Evolutionary conservation across 768 basidiomycete genomes (phyloP).

Genomic region (Hypsizygus marmoreus): DNA sequence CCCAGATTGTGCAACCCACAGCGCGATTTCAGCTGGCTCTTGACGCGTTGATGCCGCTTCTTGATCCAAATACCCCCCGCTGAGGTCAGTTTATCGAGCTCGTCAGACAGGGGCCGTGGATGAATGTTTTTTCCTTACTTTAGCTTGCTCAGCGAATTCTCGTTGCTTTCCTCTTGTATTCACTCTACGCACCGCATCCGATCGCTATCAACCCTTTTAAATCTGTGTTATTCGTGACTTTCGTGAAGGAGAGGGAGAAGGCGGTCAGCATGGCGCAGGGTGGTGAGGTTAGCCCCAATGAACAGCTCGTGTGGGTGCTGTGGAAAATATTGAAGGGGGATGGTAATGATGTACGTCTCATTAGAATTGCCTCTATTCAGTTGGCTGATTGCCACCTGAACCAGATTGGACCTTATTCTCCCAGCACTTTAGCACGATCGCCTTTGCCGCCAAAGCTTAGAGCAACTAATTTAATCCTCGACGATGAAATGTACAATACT

Average conservation of each 20-base stretch:
- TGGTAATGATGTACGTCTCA: constrained; percentile 77
- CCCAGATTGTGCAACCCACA: constrained; percentile 72
- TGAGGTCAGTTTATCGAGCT: constrained; percentile 44
- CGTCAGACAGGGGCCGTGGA: constrained; percentile 7
- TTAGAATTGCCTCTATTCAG: no score
- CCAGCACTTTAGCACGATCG: constrained; percentile 71
- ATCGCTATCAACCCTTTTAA: constrained; percentile 83
- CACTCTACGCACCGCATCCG: constrained; percentile 78
- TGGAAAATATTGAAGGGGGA: constrained; percentile 87
- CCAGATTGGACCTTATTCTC: constrained; percentile 83
- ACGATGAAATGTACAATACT: constrained; percentile 60
- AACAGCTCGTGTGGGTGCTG: constrained; percentile 83
- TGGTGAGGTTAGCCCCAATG: constrained; percentile 58
- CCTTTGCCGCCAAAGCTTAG: constrained; percentile 75
- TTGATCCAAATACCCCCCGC: constrained; percentile 53
- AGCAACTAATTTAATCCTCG: constrained; percentile 69
- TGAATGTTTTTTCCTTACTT: constrained; percentile 8
- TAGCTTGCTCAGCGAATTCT: constrained; percentile 76
- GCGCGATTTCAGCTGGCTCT: constrained; percentile 83
- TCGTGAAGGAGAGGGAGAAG: constrained; percentile 65
- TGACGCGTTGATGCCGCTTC: constrained; percentile 75
- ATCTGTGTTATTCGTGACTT: constrained; percentile 67
- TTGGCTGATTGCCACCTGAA: constrained; percentile 4
- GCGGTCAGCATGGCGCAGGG: constrained; percentile 53
- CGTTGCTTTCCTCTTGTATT: constrained; percentile 78